phyloP scores from a whole-genome alignment of 1,284 basidiomycete genomes.

The Chondrostereum purpureum region DNA sequence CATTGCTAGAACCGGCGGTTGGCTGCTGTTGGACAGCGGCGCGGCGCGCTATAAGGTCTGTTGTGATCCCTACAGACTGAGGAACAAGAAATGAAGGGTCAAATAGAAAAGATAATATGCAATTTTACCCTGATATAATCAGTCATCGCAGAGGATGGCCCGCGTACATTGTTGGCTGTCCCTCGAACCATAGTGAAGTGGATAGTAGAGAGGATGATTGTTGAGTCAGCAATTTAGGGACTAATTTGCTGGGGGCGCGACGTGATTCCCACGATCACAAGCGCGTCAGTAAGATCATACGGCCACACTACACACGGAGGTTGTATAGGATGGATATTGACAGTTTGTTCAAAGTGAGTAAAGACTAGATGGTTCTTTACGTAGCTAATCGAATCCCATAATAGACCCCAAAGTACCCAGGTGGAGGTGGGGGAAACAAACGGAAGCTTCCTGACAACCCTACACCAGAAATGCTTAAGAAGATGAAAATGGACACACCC shows the following conservation, averaged over 20 bases:
- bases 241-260: too few relatives aligned
- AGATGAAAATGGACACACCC: constrained; percentile 52
- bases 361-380: constrained; percentile 13
- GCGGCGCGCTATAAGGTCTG: constrained; percentile 59
- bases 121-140: constrained; percentile 76
- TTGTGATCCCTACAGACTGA: constrained; percentile 77
- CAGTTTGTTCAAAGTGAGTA: constrained; percentile 81
- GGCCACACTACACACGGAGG: background rate
- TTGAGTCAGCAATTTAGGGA: too few relatives aligned
- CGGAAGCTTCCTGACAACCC: constrained; percentile 80
- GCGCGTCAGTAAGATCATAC: background rate
- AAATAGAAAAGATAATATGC: background rate
- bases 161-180: constrained; percentile 70
- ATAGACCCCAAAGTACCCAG: constrained; percentile 66
- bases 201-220: too few relatives aligned
- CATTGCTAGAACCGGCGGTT: constrained; percentile 43
- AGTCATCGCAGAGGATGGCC: constrained; percentile 87
- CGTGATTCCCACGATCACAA: constrained; percentile 4
- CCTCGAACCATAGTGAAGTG: constrained; percentile 15
- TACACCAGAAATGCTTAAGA: constrained; percentile 75
- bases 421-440: constrained; percentile 52
- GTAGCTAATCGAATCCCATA: constrained; percentile 1
- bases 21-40: constrained; percentile 35
- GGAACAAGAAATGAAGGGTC: background rate
- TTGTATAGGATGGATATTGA: constrained; percentile 67